phyloP scores from a whole-genome alignment of 371 early-diverging fungal genomes.

The Circinella umbellata region DNA sequence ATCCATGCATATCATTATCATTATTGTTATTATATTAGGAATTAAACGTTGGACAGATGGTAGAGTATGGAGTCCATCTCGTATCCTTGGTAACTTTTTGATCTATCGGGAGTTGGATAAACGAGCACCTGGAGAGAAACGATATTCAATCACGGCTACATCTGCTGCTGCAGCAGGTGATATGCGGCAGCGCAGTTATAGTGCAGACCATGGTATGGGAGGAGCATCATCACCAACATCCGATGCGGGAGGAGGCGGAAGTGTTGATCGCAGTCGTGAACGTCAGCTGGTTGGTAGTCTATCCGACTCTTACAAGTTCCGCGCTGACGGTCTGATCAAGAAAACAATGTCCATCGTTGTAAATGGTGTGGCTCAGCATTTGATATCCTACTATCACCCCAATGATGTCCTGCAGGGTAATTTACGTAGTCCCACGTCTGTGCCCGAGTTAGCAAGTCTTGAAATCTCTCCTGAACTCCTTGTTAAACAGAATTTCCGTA shows the following conservation, averaged over 20 bases:
- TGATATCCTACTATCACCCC: conserved; percentile 86
- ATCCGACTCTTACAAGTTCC: conserved; percentile 72
- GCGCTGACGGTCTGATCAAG: conserved; percentile 86
- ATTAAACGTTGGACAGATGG: conserved; percentile 85
- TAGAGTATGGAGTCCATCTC: conserved; percentile 74
- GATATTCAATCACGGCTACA: conserved; percentile 28
- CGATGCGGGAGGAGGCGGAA: conserved; percentile 19
- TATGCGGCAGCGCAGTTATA: conserved; percentile 22
- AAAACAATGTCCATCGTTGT: conserved; percentile 86
- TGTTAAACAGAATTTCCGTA: conserved; percentile 66
- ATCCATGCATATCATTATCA: too few species aligned
- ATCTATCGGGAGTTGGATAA: conserved; percentile 67
- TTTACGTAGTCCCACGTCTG: conserved; percentile 63
- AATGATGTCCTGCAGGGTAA: conserved; percentile 69
- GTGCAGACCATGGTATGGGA: conserved; percentile 27
- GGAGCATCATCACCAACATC: conserved; percentile 21
- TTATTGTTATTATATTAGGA: conserved; percentile 29
- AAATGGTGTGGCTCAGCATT: conserved; percentile 78
- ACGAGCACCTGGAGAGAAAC: conserved; percentile 38
- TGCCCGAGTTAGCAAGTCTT: conserved; percentile 59
- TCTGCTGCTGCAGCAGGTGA: conserved; percentile 26
- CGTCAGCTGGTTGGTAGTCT: conserved; percentile 64
- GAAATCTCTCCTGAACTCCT: conserved; percentile 66
- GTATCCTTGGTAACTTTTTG: conserved; percentile 69
- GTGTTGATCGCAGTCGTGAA: conserved; percentile 46